A percentile compares a stretch with the other conserved stretches of the same genome.
These are phyloP conservation scores for Acrocalymma vagum DNA, from an alignment of 2,329 filamentous ascomycete species.

Conservation along the genomic window DNA sequence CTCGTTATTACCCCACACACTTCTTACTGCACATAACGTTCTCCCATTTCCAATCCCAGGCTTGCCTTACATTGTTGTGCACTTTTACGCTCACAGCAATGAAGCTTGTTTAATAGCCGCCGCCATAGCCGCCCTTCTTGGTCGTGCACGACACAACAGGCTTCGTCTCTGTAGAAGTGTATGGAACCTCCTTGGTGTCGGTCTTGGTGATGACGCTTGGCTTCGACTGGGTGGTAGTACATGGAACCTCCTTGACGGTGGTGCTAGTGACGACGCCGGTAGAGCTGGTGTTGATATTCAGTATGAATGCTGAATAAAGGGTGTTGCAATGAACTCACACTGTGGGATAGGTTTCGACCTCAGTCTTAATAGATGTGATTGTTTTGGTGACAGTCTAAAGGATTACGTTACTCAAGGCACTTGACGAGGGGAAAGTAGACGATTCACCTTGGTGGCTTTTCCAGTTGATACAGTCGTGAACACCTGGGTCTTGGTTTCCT, in stretches of 20 bases:
- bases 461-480: too few species aligned
- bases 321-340: constrained; percentile 18
- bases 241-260: too few species aligned
- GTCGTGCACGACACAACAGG: constrained; percentile 30
- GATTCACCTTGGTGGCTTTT: too few species aligned
- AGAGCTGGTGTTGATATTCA: constrained; percentile 18
- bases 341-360: constrained; percentile 17
- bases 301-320: background rate
- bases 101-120: constrained; percentile 11
- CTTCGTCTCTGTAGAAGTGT: constrained; percentile 23
- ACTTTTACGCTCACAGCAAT: too few species aligned
- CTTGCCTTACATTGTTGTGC: too few species aligned
- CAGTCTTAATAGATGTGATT: too few species aligned
- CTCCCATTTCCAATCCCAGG: too few species aligned
- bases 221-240: constrained; percentile 17
- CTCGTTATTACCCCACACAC: too few species aligned
- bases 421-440: too few species aligned
- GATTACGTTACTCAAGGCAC: too few species aligned
- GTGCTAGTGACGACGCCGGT: constrained; percentile 25
- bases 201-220: constrained; percentile 20
- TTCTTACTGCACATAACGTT: too few species aligned
- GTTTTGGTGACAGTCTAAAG: constrained; percentile 1
- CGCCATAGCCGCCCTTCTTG: constrained; percentile 17
- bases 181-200: constrained; percentile 15
- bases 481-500: constrained; percentile 16